Conservation (phyloP, 106 monocot species). For the Platanthera zijinensis region DNA sequence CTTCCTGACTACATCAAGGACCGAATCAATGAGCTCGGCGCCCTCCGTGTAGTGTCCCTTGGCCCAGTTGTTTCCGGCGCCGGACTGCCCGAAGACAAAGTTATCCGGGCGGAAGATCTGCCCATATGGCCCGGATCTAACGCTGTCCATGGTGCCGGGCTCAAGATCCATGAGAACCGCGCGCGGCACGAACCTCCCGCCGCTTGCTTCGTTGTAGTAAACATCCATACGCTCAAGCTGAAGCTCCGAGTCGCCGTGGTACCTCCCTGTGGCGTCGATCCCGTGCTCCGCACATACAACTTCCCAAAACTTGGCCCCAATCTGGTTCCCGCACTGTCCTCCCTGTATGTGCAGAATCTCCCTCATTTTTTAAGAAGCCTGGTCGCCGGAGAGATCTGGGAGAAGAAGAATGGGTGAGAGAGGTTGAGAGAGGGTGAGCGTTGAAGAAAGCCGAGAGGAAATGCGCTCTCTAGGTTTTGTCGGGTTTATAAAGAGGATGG, state of each 20-base stretch:
- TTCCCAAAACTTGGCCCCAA: constrained; percentile 41
- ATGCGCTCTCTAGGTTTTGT: neutral
- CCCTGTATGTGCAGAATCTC: constrained; percentile 40
- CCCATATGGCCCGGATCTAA: constrained; percentile 4
- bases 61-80: constrained; percentile 66
- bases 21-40: constrained; percentile 49
- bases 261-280: constrained; percentile 23
- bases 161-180: constrained; percentile 33
- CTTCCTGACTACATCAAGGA: constrained; percentile 48
- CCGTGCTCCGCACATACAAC: constrained; percentile 40
- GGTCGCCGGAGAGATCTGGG: neutral
- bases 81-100: constrained; percentile 49
- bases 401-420: neutral
- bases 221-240: constrained; percentile 27
- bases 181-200: constrained; percentile 15
- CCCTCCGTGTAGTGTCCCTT: constrained; percentile 66
- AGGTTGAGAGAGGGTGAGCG: neutral
- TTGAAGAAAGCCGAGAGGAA: neutral
- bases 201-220: constrained; percentile 28
- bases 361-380: neutral
- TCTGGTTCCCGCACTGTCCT: constrained; percentile 42
- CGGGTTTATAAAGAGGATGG: neutral
- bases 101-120: constrained; percentile 44
- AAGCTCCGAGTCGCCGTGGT: constrained; percentile 17
- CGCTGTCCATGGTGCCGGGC: constrained; percentile 22